Conservation (phyloP, 495 filamentous ascomycete species). For the Penicillium crystallinum region DNA sequence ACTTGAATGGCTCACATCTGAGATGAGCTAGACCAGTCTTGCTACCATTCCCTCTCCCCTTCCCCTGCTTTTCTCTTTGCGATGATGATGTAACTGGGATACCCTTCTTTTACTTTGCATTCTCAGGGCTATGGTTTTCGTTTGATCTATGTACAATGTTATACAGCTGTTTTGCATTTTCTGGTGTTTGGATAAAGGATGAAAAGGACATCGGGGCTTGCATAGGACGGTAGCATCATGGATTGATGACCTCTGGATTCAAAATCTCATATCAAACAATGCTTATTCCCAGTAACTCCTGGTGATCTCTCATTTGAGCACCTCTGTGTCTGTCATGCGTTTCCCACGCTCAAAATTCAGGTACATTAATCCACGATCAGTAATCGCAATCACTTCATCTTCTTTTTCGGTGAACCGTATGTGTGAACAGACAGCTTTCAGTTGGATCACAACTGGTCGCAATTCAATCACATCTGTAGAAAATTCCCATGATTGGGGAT, state of each 20-base stretch:
- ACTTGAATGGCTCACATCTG: slow-evolving; percentile 73
- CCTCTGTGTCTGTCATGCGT: not conserved
- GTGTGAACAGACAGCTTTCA: slow-evolving; percentile 41
- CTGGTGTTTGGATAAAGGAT: not conserved
- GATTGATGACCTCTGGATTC: not conserved
- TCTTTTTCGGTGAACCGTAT: slow-evolving; percentile 35
- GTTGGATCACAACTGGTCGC: slow-evolving; percentile 28
- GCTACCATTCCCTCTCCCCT: not conserved
- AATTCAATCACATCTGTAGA: slow-evolving; percentile 23
- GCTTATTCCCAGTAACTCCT: too few relatives aligned
- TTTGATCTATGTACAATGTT: slow-evolving; percentile 2
- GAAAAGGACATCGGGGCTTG: too few relatives aligned
- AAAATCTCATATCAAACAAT: too few relatives aligned
- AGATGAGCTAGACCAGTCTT: slow-evolving; percentile 26
- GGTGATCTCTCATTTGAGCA: not conserved
- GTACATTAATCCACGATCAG: slow-evolving; percentile 42
- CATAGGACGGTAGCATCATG: not conserved
- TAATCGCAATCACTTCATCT: slow-evolving; percentile 39
- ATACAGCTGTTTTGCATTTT: slow-evolving; percentile 7
- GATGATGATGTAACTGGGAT: slow-evolving; percentile 1
- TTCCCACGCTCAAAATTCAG: slow-evolving; percentile 29
- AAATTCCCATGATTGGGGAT: slow-evolving; percentile 25
- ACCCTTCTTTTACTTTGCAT: slow-evolving; percentile 3
- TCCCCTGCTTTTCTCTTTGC: not conserved
- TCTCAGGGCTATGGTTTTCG: not conserved